Conservation (phyloP, 1,139 yeast species). For the Debaryomyces udenii region DNA sequence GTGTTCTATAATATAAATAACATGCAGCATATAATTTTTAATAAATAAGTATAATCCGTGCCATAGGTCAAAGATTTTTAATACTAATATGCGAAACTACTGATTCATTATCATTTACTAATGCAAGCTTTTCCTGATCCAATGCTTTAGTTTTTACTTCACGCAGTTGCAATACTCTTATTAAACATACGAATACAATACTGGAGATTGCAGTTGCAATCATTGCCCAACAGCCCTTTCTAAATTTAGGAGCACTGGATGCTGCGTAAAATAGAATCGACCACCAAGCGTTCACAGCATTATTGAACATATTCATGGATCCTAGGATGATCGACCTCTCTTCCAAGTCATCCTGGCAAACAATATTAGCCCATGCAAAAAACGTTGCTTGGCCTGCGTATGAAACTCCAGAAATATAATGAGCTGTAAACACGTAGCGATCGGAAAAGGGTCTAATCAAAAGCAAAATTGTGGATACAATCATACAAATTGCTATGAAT, state of each 20-base stretch:
- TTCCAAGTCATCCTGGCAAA: constrained; percentile 55
- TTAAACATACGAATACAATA: constrained; percentile 22
- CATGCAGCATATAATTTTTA: not conserved
- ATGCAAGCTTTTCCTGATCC: not conserved
- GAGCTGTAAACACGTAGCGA: constrained; percentile 52
- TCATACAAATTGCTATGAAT: constrained; percentile 40
- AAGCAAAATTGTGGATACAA: constrained; percentile 50
- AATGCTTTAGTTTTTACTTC: constrained; percentile 25
- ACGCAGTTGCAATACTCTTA: constrained; percentile 36
- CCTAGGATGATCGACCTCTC: constrained; percentile 61
- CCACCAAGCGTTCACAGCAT: constrained; percentile 70
- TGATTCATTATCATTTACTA: not conserved
- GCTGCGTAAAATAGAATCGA: constrained; percentile 55
- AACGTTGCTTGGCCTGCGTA: constrained; percentile 62
- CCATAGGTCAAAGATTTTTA: not conserved
- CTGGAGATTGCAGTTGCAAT: constrained; percentile 48
- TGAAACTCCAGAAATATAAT: constrained; percentile 54
- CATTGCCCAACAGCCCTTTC: constrained; percentile 59
- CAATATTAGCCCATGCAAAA: constrained; percentile 64
- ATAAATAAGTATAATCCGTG: not conserved
- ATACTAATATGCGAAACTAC: not conserved
- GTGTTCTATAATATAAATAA: not conserved
- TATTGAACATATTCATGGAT: constrained; percentile 65
- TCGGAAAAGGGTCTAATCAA: constrained; percentile 34
- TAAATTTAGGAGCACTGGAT: constrained; percentile 51